Conservation (phyloP, 1,284 basidiomycete genomes). For the Dichomitus squalens region DNA sequence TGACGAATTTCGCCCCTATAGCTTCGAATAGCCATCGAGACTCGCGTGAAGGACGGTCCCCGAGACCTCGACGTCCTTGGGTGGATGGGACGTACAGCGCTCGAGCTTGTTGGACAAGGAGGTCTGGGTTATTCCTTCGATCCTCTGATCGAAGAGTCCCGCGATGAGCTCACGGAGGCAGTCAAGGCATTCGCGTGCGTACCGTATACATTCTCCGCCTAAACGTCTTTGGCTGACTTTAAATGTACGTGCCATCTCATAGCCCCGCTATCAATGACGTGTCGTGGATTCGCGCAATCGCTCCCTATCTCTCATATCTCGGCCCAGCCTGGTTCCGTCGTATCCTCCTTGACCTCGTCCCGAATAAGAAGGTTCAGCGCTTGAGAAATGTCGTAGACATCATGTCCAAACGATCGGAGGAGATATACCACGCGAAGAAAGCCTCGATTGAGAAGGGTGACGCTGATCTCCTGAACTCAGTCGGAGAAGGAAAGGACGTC, state of each 20-base stretch:
- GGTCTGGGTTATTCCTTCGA: constrained; percentile 44
- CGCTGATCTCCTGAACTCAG: constrained; percentile 22
- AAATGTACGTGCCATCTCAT: not conserved
- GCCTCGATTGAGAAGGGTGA: constrained; percentile 43
- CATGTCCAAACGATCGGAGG: constrained; percentile 36
- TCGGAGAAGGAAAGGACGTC: constrained; percentile 34
- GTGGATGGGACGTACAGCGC: constrained; percentile 40
- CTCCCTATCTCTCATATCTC: not conserved
- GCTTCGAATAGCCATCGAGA: constrained; percentile 19
- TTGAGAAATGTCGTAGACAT: constrained; percentile 33
- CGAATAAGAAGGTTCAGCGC: not conserved
- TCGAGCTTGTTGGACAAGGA: constrained; percentile 34
- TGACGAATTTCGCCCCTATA: not conserved
- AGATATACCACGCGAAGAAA: constrained; percentile 44
- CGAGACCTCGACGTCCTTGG: constrained; percentile 37
- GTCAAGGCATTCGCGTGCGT: constrained; percentile 12
- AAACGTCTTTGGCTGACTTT: not conserved
- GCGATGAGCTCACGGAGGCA: constrained; percentile 25
- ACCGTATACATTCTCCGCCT: no score
- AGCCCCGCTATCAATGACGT: not conserved
- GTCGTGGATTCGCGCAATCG: not conserved
- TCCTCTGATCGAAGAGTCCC: constrained; percentile 26
- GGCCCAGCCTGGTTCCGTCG: not conserved
- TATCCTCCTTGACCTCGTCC: not conserved
- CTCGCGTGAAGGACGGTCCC: constrained; percentile 11